Evolutionary conservation across 768 basidiomycete genomes (phyloP), one percentile per base, ranked within the genome.

Genomic region (Chalciporus piperatus): DNA sequence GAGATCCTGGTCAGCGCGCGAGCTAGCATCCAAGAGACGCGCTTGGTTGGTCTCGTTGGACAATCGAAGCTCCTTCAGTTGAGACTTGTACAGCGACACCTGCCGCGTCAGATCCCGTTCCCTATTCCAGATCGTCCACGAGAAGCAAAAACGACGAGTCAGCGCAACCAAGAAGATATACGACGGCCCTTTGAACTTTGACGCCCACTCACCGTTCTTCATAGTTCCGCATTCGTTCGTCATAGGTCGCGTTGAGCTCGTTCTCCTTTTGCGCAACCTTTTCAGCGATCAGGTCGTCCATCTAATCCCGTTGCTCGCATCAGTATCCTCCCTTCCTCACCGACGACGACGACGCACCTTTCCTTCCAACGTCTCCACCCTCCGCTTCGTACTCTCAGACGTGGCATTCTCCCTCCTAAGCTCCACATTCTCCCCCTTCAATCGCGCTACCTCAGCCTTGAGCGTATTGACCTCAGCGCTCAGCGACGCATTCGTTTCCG

Each of bases 21-120:
- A 89, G 54, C 84, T 89, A 46, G 92, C 93, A 60, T 98, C 88
- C 47, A 98, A 73, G 12, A 99, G 80, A 65, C 89, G 92, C 5
- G 96, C 94, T 63, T 98, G 92, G 42, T 86, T 94, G 14, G 85
- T 86, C 62, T 98, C 97, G 65, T 95, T 92, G 1, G 92, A 95
- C 40, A 83, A 80, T 45, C 94, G 89, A 35, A 98, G 77, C 57
- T 96, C 95, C 20, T 89, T 84, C 8, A 99, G 77, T 69, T 99
- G 97, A 27, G 83, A 84, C 64, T 90, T 92, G 39, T 87, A 82
- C 11, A 96, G 76, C n/a, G 87, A 75, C 11, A 98, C 79, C 66
- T 98, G 97, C n/a, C 90, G 84, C 52, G 91, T 89, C 39, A 98
- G 73, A 61, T 96, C 95, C 66, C 92, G 88, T 71, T 99, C 97